Base-by-base conservation (phyloP, 306 rosid species). In the Cicer arietinum region DNA sequence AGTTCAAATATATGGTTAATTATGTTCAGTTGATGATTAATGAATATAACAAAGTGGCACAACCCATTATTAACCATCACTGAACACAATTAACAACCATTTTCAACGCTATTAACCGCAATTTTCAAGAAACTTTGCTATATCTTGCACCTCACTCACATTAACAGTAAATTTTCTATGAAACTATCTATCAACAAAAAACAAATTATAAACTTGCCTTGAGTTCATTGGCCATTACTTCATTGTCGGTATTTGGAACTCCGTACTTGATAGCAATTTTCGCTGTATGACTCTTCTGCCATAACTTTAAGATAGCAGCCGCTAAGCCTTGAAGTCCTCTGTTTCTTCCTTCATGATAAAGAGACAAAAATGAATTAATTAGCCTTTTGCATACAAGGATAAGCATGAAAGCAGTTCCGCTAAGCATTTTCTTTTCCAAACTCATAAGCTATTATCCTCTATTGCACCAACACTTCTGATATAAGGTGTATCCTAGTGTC, bases 241-340 rank as follows among this genome's bases (percentile, higher is more conserved):
- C 90, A 65, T 89, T 90, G 82, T 90, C 57, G 20, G 92, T 90
- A 78, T 90, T 93, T 12, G 84, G 92, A 77, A 82, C 47, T 70
- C 98, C 96, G 61, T 69, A 80, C 89, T 92, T 92, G 81, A 92
- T 67, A 73, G 96, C 89, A 83, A 93, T 88, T 86, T 93, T 93
- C 14, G 79, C 96, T 59, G 89, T 69, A 25, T 75, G 87, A 83
- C 96, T 82, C 90, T 90, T 92, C 75, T 92, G 88, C 98, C 98
- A 92, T 17, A 92, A 61, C 82, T 90, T 89, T 73, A 92, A 73
- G 74, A 93, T 89, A 52, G 98, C 89, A 37, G 82, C 82, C 57
- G 98, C 94, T 67, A 90, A 86, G 81, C 98, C 98, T 78, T 93
- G 91, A 80, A 90, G 97, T 69, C 88, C 74, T 89, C 80, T 79